Base-by-base conservation (phyloP, 371 early-diverging fungal species). In the Haplosporangium sp. region DNA sequence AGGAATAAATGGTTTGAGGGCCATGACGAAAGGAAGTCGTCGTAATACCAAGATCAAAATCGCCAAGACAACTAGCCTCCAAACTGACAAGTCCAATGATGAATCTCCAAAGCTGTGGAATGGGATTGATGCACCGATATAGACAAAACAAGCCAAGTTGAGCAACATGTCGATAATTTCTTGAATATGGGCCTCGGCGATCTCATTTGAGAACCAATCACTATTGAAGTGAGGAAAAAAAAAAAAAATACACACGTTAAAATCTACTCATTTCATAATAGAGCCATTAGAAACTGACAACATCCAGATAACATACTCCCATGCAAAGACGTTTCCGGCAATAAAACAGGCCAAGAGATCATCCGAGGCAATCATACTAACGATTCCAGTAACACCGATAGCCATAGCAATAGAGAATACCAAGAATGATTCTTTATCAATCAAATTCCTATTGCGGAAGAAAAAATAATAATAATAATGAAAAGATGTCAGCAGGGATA, bases 311-410 rank as follows among this genome's bases (percentile, higher is more conserved):
- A 75, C 86, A 65, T 83, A 85, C 86, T 95, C 93, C 95, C 95
- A 96, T 4, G 95, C 90, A 61, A 97, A 93, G 10, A 92, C 88
- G 71, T 94, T 93, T 10, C 99, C 99, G 8, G 96, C 94, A 59
- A 96, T 86, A 85, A 98, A 97, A 66, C 93, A 92, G 42, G 97
- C 95, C 17, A 99, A 82, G n/a, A 99, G 85, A 66, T 96, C 96
- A 76, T 96, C 96, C 60, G 94, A 92, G 10, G 94, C 92, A 3
- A 98, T 79, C 8, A 94, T 77, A 7, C 93, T 89, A 15, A 94
- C 91, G 11, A 90, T 60, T 0, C 98, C 98, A 52, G 94, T 87
- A 4, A 94, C 84, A 63, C 96, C 88, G 27, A 97, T 75, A 1
- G 98, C 88, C 50, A 99, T 87, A 0, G 96, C 93, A 56, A 98